Conservation (phyloP, 352 stramenopile genomes). For the Pythium folliculosum region DNA sequence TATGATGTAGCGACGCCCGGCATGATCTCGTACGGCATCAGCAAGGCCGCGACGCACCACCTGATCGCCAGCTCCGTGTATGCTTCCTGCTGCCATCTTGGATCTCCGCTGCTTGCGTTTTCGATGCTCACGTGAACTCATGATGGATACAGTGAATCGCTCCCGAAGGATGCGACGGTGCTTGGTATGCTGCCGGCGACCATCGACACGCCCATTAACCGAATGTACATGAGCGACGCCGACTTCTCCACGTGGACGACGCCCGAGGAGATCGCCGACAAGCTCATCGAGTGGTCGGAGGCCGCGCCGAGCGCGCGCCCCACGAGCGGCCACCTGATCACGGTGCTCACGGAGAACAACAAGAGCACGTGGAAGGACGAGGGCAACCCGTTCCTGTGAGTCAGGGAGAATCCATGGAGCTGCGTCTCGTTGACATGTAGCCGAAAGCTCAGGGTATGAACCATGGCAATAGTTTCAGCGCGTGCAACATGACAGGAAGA, state of each 20-base stretch:
- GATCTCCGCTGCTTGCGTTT: neutral
- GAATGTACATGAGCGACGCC: slow-evolving; percentile 83
- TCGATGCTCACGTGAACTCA: neutral
- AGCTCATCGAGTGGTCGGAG: slow-evolving; percentile 76
- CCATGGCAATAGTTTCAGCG: too few relatives aligned
- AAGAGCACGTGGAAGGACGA: slow-evolving; percentile 64
- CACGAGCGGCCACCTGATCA: slow-evolving; percentile 67
- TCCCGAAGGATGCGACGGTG: slow-evolving; percentile 54
- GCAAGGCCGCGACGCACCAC: slow-evolving; percentile 89
- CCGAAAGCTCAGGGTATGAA: too few relatives aligned
- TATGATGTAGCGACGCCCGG: slow-evolving; percentile 44
- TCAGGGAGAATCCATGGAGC: too few relatives aligned
- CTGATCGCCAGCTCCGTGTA: slow-evolving; percentile 84
- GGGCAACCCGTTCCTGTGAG: slow-evolving; percentile 71
- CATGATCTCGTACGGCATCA: slow-evolving; percentile 90
- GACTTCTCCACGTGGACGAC: slow-evolving; percentile 87
- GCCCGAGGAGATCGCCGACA: slow-evolving; percentile 69
- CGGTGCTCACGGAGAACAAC: slow-evolving; percentile 60
- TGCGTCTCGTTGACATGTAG: too few relatives aligned
- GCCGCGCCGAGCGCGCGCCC: slow-evolving; percentile 42
- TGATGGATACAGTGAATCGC: slow-evolving; percentile 37
- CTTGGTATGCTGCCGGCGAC: slow-evolving; percentile 75
- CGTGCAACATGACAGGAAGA: too few relatives aligned
- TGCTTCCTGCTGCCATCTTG: slow-evolving; percentile 14
- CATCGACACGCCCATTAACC: slow-evolving; percentile 90